A percentile compares a stretch with the other conserved stretches of the same genome.
phyloP scores from a whole-genome alignment of 1,139 yeast genomes.

The Saccharomyces hybrid region DNA sequence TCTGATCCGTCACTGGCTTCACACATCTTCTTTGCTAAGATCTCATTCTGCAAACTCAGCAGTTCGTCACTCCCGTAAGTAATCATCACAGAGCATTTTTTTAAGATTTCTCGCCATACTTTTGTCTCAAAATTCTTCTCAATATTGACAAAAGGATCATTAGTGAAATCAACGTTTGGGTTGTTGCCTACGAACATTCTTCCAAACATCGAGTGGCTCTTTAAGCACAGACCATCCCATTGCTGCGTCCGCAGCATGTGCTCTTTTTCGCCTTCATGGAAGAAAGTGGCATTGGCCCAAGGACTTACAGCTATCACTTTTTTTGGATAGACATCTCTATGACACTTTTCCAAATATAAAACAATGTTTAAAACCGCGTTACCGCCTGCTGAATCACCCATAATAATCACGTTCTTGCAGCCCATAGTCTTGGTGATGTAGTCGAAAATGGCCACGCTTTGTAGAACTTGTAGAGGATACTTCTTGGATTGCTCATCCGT shows the following conservation, averaged over 20 bases:
- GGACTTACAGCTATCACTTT: conserved; percentile 23
- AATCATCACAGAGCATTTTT: conserved; percentile 11
- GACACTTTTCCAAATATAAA: conserved; percentile 9
- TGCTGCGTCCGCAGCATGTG: neutral
- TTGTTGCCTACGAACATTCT: conserved; percentile 6
- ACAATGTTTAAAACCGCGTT: conserved; percentile 17
- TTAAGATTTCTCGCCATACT: conserved; percentile 15
- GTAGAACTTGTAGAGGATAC: conserved; percentile 15
- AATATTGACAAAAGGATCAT: conserved; percentile 17
- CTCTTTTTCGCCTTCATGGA: conserved; percentile 5
- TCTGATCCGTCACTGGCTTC: neutral
- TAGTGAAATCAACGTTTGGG: conserved; percentile 1
- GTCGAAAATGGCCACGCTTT: conserved; percentile 12
- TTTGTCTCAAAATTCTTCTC: conserved; percentile 16
- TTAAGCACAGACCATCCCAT: conserved; percentile 14
- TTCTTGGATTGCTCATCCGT: neutral
- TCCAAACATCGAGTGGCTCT: conserved; percentile 14
- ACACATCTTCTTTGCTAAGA: conserved; percentile 12
- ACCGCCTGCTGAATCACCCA: conserved; percentile 30
- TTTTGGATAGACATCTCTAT: conserved; percentile 11
- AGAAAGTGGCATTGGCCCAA: conserved; percentile 22
- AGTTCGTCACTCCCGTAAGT: conserved; percentile 23
- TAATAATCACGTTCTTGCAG: conserved; percentile 11
- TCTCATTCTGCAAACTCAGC: conserved; percentile 14
- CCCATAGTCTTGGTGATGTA: conserved; percentile 7